Base-by-base conservation (phyloP, 371 early-diverging fungal species). In the Syncephalastrum racemosum region DNA sequence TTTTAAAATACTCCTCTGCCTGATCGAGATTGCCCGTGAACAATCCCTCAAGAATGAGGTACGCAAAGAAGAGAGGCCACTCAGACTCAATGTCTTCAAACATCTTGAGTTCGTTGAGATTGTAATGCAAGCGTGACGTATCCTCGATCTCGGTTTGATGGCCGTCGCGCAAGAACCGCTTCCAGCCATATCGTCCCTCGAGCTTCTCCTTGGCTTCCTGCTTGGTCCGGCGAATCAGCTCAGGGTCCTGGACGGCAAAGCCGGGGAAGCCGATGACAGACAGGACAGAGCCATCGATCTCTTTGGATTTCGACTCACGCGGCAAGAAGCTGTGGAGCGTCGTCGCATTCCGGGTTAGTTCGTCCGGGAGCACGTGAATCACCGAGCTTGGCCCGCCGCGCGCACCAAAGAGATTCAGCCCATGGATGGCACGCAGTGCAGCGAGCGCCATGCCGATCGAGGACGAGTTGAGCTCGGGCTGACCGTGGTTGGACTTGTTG, bases 21-120 rank as follows among this genome's bases (percentile, higher is more conserved):
- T 87, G 87, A 1, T 79, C 76, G 39, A 66, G 60, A 54, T 92
- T 84, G 0, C 80, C 90, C 4, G 79, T 80, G 63, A 93, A 92
- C 14, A 87, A 61, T 13, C 92, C 95, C 56, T 93, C 93, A 27
- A 95, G 71, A 31, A 95, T 84, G 73, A 93, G 75, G 61, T 93
- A 95, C 1, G 95, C 92, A 60, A 90, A 95, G 64, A 95, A 95
- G 12, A 95, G 67, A 4, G 95, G 95, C 95, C 95, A 95, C 68
- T 95, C 95, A 24, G 87, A 91, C 67, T 95, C 95, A 48, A 95
- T 86, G 53, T 84, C 71, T 60, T 93, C 91, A 67, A 95, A 95
- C n/a, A 90, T 78, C 62, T 85, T 83, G 50, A 95, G 82, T 61
- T 95, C 95, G 41, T 87, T 86, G 8, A 92, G 81, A 20, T 93